Evolutionary conservation across 2,329 filamentous ascomycete species (phyloP), one percentile per base, ranked within the genome.

Genomic region (Diplodia corticola): DNA sequence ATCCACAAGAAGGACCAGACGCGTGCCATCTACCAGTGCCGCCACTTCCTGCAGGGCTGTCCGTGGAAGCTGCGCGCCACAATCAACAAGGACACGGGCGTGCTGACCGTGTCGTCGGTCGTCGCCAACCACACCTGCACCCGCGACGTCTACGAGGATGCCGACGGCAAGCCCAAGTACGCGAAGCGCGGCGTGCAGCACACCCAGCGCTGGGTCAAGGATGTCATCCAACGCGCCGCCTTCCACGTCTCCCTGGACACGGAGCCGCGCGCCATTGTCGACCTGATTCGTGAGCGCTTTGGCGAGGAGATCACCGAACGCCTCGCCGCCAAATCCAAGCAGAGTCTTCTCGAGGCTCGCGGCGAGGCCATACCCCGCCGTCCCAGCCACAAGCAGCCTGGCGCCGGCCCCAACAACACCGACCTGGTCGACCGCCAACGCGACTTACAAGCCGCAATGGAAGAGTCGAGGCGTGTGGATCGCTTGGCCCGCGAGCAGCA

Each of bases 121-220:
- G 40, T 63, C 24, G 57, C 64, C n/a, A 51, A 54, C 37, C 68
- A 69, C 59, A 64, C 67, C 4, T 69, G 68, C 51, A 64, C 30
- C 5, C 66, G 61, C 24, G 63, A 64, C 33, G 30, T 65, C 30
- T 66, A 66, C 49, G 63, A 66, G 30, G 64, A 68, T 53, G 66
- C 67, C 46, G 65, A 68, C 53, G 64, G 64, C 33, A 66, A 66
- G 48, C 64, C 64, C 33, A 69, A 68, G 30, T 68, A 68, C 59
- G 64, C 63, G 26, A 68, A 68, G 60, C 67, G 68, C 49, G 68
- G 67, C 28, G 68, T 68, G 7, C 68, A 69, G 50, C 66, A 64
- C 67, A 68, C 68, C 13, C 68, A 69, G 49, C 67, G 68, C 35
- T 69, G 68, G 68, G 68, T 69, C 30, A 57, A 61, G 44, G 68